Evolutionary conservation across 257 asterid species (phyloP).

Genomic region (Eustoma russellianum): DNA sequence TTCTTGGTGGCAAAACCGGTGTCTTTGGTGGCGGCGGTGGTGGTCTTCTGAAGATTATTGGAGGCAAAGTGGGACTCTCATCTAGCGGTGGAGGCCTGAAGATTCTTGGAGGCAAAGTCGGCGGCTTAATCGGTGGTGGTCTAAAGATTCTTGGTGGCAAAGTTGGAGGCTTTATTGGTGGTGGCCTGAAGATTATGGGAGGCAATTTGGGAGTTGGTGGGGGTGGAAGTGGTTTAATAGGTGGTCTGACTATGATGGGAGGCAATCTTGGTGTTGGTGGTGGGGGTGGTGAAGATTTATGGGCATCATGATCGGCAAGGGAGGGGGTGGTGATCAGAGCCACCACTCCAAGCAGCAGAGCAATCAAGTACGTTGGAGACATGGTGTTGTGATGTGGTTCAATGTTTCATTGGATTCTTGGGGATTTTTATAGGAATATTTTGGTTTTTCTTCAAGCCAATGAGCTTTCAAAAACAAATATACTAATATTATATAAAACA

Average conservation of each 20-base stretch:
- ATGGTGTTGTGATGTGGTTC: not conserved
- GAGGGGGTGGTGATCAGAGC: not conserved
- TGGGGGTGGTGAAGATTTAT: no score
- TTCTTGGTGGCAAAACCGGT: not conserved
- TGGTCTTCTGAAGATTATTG: not conserved
- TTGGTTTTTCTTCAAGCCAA: no score
- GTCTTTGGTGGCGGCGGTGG: not conserved
- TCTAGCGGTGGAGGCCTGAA: not conserved
- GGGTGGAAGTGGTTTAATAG: no score
- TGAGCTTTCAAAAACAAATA: no score
- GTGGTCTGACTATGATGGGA: no score
- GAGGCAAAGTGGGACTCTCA: not conserved
- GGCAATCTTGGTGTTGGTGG: not conserved
- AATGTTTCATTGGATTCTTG: not conserved
- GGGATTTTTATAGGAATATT: not conserved
- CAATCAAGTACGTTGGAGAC: not conserved
- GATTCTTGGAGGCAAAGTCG: not conserved
- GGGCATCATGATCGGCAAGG: not conserved
- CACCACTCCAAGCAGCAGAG: constrained; percentile 2
- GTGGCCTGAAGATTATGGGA: no score
- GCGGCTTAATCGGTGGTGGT: not conserved
- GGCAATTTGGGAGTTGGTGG: no score
- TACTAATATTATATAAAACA: no score
- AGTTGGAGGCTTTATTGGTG: not conserved
- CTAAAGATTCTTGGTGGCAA: not conserved